Evolutionary conservation across 1,284 basidiomycete genomes (phyloP), one percentile per base, ranked within the genome.

Genomic region (Anthracocystis panici-leucophaei): DNA sequence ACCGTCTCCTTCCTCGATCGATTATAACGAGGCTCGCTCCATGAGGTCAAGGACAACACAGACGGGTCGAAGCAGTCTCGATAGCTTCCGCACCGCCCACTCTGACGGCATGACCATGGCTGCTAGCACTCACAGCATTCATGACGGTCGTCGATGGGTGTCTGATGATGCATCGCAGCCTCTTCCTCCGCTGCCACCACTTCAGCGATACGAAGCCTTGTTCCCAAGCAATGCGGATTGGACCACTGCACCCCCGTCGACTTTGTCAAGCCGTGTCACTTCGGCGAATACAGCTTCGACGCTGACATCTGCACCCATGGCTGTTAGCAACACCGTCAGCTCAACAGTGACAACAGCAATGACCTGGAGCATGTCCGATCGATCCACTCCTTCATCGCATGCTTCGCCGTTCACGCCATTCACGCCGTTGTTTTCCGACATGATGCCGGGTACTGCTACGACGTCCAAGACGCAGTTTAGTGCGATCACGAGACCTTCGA

Each of bases 371-470:
- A 48, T 55, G 44, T 75, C 73, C 6, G 64, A 71, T 49, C 73
- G 59, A 16, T 74, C 70, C 5, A 77, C 70, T 4, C 72, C 71
- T 6, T 73, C 70, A 0, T 65, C 66, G 21, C 66, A 59, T 42
- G 52, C 64, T 33, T 63, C 77, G 35, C 79, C 79, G 1, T 41
- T 68, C 25, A 81, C 79, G 2, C 78, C 75, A 16, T 78, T 73
- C 64, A 73, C 78, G n/a, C 67, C 79, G 2, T 27, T 70, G 29
- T 81, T 81, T 41, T 67, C 71, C 6, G 79, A 81, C 41, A 33
- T 48, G 45, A 71, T 75, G 53, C 60, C 65, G 10, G 67, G 51
- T 33, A 63, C 55, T 16, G 54, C 74, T 16, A 35, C 62, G 6
- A 59, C 55, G 46, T 40, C 44, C 55, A 70, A 68, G 57, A 62